Conservation (phyloP, 768 basidiomycete genomes). For the Xerocomellus dryophilus region DNA sequence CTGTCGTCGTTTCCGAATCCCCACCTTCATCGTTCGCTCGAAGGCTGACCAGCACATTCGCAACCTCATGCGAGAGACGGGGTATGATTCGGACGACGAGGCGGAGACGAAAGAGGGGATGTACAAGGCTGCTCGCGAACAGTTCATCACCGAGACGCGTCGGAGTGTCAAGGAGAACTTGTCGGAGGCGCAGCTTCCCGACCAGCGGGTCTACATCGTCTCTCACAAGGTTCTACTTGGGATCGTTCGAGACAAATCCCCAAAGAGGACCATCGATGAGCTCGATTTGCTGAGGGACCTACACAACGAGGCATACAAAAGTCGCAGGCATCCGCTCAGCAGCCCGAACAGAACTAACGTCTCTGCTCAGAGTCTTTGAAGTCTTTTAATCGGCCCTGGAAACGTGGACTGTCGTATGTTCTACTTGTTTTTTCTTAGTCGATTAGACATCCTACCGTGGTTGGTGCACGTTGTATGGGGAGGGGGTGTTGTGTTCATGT, state of each 20-base stretch:
- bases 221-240: conserved; percentile 23
- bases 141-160: conserved; percentile 28
- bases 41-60: conserved; percentile 35
- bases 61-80: conserved; percentile 27
- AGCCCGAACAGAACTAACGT: not conserved
- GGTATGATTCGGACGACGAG: conserved; percentile 26
- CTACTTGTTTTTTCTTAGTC: not conserved
- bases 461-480: not conserved
- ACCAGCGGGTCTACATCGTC: conserved; percentile 31
- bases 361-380: conserved; percentile 15
- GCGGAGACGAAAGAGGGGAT: conserved; percentile 12
- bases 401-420: not conserved
- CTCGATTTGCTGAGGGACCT: conserved; percentile 28
- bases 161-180: conserved; percentile 26
- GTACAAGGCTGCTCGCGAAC: conserved; percentile 26
- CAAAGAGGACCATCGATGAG: conserved; percentile 27
- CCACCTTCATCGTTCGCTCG: conserved; percentile 36
- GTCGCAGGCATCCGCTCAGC: conserved; percentile 7
- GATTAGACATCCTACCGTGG: not conserved
- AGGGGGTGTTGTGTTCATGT: not conserved
- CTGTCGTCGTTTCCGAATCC: conserved; percentile 34
- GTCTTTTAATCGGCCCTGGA: not conserved
- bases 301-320: conserved; percentile 13
- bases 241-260: conserved; percentile 24
- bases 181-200: conserved; percentile 22